Conservation (phyloP, 1,284 basidiomycete genomes). For the Salmacisia buchloeana region DNA sequence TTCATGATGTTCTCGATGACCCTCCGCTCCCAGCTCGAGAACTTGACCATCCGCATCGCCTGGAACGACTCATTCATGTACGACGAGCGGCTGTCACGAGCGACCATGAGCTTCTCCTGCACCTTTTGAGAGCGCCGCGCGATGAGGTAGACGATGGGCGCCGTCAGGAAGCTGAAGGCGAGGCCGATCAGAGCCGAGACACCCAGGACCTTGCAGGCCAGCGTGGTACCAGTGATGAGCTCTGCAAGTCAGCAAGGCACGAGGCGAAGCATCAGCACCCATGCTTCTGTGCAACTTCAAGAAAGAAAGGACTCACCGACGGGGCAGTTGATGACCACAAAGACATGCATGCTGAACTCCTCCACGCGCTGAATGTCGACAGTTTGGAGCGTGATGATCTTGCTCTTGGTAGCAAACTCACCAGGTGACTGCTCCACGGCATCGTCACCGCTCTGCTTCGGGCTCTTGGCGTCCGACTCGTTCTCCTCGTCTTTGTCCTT, state of each 20-base stretch:
- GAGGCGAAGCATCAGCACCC: neutral
- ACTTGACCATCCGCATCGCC: slow-evolving; percentile 37
- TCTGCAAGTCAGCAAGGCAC: slow-evolving; percentile 3
- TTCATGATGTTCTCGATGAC: slow-evolving; percentile 20
- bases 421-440: slow-evolving; percentile 13
- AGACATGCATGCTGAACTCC: slow-evolving; percentile 11
- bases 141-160: slow-evolving; percentile 20
- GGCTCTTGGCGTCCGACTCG: slow-evolving; percentile 26
- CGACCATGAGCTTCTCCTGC: slow-evolving; percentile 17
- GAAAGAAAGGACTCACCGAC: slow-evolving; percentile 8
- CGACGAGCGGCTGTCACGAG: slow-evolving; percentile 24
- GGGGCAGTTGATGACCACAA: slow-evolving; percentile 21
- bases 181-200: slow-evolving; percentile 30
- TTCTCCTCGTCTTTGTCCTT: slow-evolving; percentile 29
- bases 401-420: slow-evolving; percentile 22
- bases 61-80: slow-evolving; percentile 28
- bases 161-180: slow-evolving; percentile 17
- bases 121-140: neutral
- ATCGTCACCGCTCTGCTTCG: slow-evolving; percentile 2
- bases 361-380: slow-evolving; percentile 20
- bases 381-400: slow-evolving; percentile 26
- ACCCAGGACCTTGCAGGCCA: slow-evolving; percentile 34
- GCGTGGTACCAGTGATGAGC: slow-evolving; percentile 23
- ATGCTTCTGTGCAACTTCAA: neutral
- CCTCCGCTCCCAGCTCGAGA: slow-evolving; percentile 32